These are phyloP conservation scores for Erigeron canadensis DNA, from an alignment of 129 eudicot genomes.

Conservation along the genomic window DNA sequence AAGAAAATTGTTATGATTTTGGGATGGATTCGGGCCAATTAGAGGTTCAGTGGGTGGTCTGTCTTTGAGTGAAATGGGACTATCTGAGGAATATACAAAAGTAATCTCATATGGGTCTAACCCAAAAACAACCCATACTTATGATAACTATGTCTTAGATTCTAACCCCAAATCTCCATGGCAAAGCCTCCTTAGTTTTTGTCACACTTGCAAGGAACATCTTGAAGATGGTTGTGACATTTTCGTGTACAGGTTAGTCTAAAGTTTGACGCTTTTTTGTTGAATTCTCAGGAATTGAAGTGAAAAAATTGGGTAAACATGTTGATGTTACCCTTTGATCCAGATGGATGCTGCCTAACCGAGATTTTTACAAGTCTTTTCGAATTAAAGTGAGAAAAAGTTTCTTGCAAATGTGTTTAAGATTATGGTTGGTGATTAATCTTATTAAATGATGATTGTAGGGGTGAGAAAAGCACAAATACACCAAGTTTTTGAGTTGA, in stretches of 20 bases:
- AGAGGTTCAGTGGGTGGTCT: constrained; percentile 32
- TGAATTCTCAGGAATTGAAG: no score
- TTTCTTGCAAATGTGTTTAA: constrained; percentile 1
- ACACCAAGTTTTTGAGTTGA: no score
- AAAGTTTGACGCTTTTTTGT: neutral
- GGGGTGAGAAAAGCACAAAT: constrained; percentile 92
- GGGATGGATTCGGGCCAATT: constrained; percentile 41
- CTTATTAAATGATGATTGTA: constrained; percentile 3
- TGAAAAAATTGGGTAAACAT: no score
- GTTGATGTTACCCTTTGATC: no score
- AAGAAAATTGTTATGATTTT: constrained; percentile 54
- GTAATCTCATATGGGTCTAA: constrained; percentile 91
- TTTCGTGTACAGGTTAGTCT: constrained; percentile 66
- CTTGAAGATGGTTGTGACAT: constrained; percentile 67
- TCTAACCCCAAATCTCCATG: constrained; percentile 28
- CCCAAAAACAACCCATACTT: constrained; percentile 83
- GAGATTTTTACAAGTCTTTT: no score
- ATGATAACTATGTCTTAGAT: constrained; percentile 79
- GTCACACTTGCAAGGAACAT: constrained; percentile 64
- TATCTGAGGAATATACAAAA: constrained; percentile 88
- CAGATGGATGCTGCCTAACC: no score
- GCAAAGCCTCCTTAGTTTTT: constrained; percentile 39
- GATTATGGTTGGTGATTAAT: no score
- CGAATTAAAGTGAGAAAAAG: no score
- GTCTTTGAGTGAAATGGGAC: constrained; percentile 81